Base-by-base conservation (phyloP, 768 basidiomycete genomes). In the Hericium rajendrae region DNA sequence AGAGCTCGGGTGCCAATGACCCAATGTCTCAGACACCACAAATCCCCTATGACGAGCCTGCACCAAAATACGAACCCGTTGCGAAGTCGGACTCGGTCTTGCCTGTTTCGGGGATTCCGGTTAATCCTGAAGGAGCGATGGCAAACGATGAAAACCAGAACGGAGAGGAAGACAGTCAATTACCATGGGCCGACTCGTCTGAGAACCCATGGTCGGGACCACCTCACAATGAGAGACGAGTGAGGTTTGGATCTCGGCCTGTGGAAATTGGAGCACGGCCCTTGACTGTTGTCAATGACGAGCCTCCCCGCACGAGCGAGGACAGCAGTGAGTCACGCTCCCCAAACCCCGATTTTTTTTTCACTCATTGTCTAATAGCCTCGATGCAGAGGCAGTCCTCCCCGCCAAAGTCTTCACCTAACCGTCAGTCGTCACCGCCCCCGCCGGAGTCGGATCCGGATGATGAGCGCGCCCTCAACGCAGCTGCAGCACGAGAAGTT, bases 401-500 rank as follows among this genome's bases (percentile, higher is more conserved):
- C 20, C 43, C 43, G n/a, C 16, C 43, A 3, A 11, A n/a, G 43
- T 18, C 43, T 20, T 8, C n/a, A 46, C 43, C 43, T 46, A n/a
- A 32, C 32, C 32, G 9, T 32, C 32, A 32, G 32, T 10, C 32
- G 2, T 32, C 32, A 9, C 32, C 32, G 32, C 32, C 43, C 5
- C 43, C 43, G 1, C 43, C 43, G 2, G 43, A 46, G 43, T 20
- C 43, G 3, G 65, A 77, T 12, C 43, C 15, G 37, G 74, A 77
- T 8, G 78, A 83, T 11, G 84, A 85, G 60, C 71, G 68, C 3
- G 74, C 73, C n/a, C 74, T 80, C 28, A 81, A 84, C 61, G 81
- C 79, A 1, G 87, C 86, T 16, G 86, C 83, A 26, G 85, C 85
- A 4, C 76, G 81, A 16, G 86, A 86, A 66, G 76, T 90, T 1